Evolutionary conservation across 495 filamentous ascomycete species (phyloP).

Genomic region (Trichoderma orchidacearum): DNA sequence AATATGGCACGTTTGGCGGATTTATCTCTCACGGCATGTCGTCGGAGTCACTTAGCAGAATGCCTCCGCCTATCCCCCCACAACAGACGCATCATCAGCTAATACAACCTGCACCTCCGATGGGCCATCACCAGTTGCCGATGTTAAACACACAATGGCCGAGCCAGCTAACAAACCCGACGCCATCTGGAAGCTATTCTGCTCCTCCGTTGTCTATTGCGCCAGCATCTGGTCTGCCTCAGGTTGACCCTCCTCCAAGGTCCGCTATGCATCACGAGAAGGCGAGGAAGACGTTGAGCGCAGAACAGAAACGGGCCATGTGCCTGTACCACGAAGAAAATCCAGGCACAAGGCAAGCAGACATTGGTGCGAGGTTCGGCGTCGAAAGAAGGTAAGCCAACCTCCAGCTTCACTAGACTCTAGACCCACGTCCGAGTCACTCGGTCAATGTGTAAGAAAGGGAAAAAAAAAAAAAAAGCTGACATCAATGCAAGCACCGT

Average conservation of each 20-base stretch:
- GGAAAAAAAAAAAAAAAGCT: background rate
- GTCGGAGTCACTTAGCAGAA: constrained; percentile 28
- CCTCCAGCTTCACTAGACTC: background rate
- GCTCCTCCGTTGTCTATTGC: constrained; percentile 28
- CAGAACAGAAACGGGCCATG: constrained; percentile 84
- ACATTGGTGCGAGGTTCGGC: constrained; percentile 93
- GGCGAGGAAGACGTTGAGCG: constrained; percentile 81
- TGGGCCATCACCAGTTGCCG: constrained; percentile 30
- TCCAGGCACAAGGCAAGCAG: constrained; percentile 90
- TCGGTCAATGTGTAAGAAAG: background rate
- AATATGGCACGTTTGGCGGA: constrained; percentile 22
- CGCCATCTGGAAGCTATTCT: constrained; percentile 16
- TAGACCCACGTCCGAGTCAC: constrained; percentile 1
- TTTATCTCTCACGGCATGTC: constrained; percentile 33
- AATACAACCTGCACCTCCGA: constrained; percentile 15
- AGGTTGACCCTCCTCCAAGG: constrained; percentile 36
- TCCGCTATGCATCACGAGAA: constrained; percentile 36
- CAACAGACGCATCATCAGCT: constrained; percentile 22
- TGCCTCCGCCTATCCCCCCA: constrained; percentile 27
- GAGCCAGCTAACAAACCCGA: constrained; percentile 51
- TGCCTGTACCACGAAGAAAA: constrained; percentile 92
- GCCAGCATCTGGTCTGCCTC: constrained; percentile 30
- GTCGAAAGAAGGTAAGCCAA: constrained; percentile 92
- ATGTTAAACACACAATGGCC: constrained; percentile 55
- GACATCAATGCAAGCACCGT: constrained; percentile 57